These are phyloP conservation scores for Suillus bovinus DNA, from an alignment of 768 basidiomycete genomes.

Conservation along the genomic window DNA sequence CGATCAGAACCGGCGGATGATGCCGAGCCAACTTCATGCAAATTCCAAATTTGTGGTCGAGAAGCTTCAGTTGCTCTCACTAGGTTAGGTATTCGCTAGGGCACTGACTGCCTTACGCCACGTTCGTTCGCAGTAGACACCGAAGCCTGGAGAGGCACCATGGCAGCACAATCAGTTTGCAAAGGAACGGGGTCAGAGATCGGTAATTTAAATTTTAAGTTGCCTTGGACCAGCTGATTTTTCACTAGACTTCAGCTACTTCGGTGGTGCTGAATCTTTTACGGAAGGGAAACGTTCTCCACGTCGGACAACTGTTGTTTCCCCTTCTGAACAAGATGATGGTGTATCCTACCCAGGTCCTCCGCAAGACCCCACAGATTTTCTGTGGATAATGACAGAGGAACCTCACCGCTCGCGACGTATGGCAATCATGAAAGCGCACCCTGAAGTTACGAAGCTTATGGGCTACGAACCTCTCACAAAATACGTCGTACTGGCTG, in stretches of 20 bases:
- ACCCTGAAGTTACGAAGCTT: slow-evolving; percentile 93
- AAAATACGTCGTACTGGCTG: slow-evolving; percentile 83
- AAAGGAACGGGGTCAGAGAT: slow-evolving; percentile 11
- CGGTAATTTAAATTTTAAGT: slow-evolving; percentile 16
- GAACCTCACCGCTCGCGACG: slow-evolving; percentile 92
- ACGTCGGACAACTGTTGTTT: slow-evolving; percentile 49
- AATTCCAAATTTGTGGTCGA: background rate
- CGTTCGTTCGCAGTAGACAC: background rate
- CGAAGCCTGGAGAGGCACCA: slow-evolving; percentile 1
- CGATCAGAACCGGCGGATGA: background rate
- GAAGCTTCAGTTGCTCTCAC: background rate
- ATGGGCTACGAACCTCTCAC: slow-evolving; percentile 96
- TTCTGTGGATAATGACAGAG: slow-evolving; percentile 97
- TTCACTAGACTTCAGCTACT: slow-evolving; percentile 69
- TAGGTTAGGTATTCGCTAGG: background rate
- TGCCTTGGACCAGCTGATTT: background rate
- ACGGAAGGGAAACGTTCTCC: slow-evolving; percentile 53
- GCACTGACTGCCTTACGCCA: background rate
- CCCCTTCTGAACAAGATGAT: slow-evolving; percentile 40
- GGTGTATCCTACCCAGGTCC: slow-evolving; percentile 47
- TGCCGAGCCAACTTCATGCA: background rate
- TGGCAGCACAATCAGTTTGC: slow-evolving; percentile 19
- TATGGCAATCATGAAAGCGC: slow-evolving; percentile 88
- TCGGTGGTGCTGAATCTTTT: slow-evolving; percentile 81
- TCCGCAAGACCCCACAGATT: slow-evolving; percentile 80